phyloP scores from a whole-genome alignment of 2,329 filamentous ascomycete species.

The Fonsecaea pedrosoi region DNA sequence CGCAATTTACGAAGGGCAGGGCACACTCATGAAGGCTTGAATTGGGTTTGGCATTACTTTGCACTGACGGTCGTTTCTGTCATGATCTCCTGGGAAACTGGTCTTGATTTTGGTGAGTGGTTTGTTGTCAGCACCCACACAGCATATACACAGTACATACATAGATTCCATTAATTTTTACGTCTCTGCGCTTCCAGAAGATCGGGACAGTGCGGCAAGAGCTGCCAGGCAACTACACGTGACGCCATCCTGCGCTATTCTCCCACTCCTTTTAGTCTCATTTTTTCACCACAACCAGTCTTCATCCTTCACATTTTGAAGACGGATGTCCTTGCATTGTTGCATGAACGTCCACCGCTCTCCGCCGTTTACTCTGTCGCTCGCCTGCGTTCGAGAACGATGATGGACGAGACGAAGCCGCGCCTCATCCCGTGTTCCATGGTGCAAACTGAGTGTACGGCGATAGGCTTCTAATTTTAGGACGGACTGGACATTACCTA shows the following conservation, averaged over 20 bases:
- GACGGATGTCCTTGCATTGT: neutral
- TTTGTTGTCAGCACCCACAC: neutral
- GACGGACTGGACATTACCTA: neutral
- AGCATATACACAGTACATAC: neutral
- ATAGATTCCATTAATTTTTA: conserved; percentile 2
- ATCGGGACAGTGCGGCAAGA: neutral
- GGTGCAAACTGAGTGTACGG: neutral
- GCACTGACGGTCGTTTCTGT: conserved; percentile 1
- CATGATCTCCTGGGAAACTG: neutral
- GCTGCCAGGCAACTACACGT: neutral
- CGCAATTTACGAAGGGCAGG: neutral
- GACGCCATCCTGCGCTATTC: neutral
- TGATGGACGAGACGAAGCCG: neutral
- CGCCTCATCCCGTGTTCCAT: neutral
- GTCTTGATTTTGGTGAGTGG: neutral
- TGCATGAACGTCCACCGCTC: neutral
- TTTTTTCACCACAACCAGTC: neutral
- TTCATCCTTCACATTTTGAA: neutral
- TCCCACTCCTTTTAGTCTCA: neutral
- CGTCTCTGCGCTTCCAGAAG: neutral
- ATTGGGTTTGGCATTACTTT: neutral
- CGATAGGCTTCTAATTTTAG: neutral
- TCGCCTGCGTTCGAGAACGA: neutral
- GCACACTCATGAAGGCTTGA: neutral
- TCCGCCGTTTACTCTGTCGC: neutral